Conservation (phyloP, 306 rosid species). For the Rosa persica region DNA sequence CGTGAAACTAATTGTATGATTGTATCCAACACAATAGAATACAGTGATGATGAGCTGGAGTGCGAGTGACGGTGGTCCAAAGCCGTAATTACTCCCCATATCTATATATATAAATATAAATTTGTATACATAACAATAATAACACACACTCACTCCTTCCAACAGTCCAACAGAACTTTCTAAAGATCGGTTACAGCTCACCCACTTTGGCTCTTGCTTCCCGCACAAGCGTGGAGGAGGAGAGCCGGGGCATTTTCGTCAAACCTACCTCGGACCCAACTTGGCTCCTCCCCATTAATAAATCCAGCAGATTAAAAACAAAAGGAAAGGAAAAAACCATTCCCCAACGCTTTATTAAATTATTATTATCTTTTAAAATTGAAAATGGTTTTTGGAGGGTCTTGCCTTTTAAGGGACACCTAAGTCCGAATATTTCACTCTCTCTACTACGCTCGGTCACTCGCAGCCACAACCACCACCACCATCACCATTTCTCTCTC, state of each 20-base stretch:
- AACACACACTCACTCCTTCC: not conserved
- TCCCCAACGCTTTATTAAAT: constrained; percentile 8
- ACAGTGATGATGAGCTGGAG: constrained; percentile 58
- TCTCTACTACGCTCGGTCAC: constrained; percentile 4
- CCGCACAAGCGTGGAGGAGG: constrained; percentile 40
- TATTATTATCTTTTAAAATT: not conserved
- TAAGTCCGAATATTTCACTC: constrained; percentile 55
- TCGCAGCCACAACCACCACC: constrained; percentile 41
- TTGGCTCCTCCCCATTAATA: constrained; percentile 8
- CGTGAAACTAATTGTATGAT: too few species aligned
- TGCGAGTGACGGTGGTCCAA: constrained; percentile 62
- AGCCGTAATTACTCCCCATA: constrained; percentile 8
- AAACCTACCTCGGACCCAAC: not conserved
- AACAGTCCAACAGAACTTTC: constrained; percentile 23
- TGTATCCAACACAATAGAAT: not conserved
- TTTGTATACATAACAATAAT: constrained; percentile 5
- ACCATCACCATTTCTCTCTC: constrained; percentile 16
- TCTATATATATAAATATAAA: not conserved
- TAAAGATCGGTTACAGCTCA: constrained; percentile 61
- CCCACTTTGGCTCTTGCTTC: constrained; percentile 42
- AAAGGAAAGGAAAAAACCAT: not conserved
- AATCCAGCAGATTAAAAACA: not conserved
- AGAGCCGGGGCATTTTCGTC: constrained; percentile 39
- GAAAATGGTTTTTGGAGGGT: constrained; percentile 38
- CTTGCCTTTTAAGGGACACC: constrained; percentile 57